Base-by-base conservation (phyloP, 2,329 filamentous ascomycete species). In the Rhytidhysteron rufulum region DNA sequence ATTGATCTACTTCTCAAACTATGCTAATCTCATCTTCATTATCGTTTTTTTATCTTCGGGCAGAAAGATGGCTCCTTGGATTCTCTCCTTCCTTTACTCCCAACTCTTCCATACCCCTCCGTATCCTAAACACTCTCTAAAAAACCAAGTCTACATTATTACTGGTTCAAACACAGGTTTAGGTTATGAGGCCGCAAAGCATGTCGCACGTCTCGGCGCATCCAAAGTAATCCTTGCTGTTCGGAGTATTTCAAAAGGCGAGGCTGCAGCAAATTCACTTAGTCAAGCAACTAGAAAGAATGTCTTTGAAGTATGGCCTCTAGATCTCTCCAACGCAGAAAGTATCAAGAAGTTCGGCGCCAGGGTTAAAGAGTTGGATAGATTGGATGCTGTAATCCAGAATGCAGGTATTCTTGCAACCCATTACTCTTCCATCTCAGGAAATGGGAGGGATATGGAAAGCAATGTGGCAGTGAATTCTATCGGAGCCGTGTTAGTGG, bases 161-260 rank as follows among this genome's bases (percentile, higher is more conserved):
- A 81, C 79, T 3, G 78, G 79, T 24, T 77, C 68, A 46, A 81
- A 79, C 48, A 79, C 71, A 0, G 78, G 79, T 13, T 69, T 83
- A n/a, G 79, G 80, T 10, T 71, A 70, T 24, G 72, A 81, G 50
- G 69, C 68, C 5, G 71, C 79, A 43, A 77, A 72, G 5, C 68
- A 71, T 40, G 55, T 70, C 24, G 62, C 65, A 3, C 45, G 52
- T 1, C 54, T 70, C 2, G 55, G 60, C 5, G 58, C 16, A 9
- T 19, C 34, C 22, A 19, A 20, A 19, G 49, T 73, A 18, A 70
- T 72, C 40, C 48, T 72, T 7, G 68, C 63, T 4, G 63, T 66
- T 27, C 64, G 70, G 20, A 62, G 41, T 30, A 16, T 50, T 4
- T 49, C 54, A 27, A 70, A 70, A 39, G 68, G 69, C 25, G 57